Conservation (phyloP, 2,329 filamentous ascomycete genomes). For the Venturia asperata region DNA sequence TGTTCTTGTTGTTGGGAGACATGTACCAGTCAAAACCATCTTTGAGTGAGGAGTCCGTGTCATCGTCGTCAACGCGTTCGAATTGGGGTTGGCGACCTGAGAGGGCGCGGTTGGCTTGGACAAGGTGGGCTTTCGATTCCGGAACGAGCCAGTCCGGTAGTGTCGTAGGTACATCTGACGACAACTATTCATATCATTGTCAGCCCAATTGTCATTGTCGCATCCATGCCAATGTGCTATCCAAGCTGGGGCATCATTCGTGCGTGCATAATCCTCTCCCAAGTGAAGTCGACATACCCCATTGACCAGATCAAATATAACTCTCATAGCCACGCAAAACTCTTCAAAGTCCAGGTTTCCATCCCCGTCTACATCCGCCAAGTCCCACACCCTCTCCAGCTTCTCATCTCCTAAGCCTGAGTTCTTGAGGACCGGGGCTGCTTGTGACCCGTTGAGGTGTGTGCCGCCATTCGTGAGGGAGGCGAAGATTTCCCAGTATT, state of each 20-base stretch:
- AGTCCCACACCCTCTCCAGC: slow-evolving; percentile 94
- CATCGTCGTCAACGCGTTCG: slow-evolving; percentile 66
- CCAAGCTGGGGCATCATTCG: background rate
- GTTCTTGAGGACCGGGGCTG: slow-evolving; percentile 66
- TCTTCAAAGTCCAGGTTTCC: slow-evolving; percentile 98
- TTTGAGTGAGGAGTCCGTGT: slow-evolving; percentile 78
- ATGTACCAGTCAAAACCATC: slow-evolving; percentile 99
- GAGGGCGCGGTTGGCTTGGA: slow-evolving; percentile 44
- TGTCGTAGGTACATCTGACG: slow-evolving; percentile 65
- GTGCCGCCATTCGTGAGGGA: slow-evolving; percentile 57
- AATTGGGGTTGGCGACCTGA: slow-evolving; percentile 74
- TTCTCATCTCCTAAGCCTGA: slow-evolving; percentile 68
- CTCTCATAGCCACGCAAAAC: slow-evolving; percentile 96
- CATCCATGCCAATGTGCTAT: background rate
- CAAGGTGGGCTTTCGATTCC: slow-evolving; percentile 55
- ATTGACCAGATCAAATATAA: slow-evolving; percentile 96
- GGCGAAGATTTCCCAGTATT: slow-evolving; percentile 74
- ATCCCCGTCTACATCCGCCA: slow-evolving; percentile 95
- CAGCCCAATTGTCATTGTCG: background rate
- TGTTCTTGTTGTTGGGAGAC: slow-evolving; percentile 79
- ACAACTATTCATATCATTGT: slow-evolving; percentile 8
- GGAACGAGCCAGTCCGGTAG: slow-evolving; percentile 96
- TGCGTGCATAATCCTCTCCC: background rate
- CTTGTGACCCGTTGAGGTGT: slow-evolving; percentile 61
- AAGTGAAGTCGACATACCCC: slow-evolving; percentile 53